phyloP scores from a whole-genome alignment of 495 filamentous ascomycete genomes.

The Chaetomium tenue region DNA sequence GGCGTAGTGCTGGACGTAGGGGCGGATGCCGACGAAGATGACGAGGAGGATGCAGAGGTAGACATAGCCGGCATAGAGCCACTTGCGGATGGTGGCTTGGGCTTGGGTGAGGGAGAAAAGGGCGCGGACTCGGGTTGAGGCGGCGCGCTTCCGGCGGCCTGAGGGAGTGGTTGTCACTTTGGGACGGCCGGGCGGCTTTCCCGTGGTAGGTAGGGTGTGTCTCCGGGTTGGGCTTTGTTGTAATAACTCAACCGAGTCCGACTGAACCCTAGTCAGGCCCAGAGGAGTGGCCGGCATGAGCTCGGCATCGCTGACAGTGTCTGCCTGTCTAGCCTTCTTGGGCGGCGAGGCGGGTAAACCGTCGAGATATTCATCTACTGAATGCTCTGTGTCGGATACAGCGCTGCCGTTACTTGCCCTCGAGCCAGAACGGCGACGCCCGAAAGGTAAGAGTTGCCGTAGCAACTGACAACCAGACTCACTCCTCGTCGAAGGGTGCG shows the following conservation, averaged over 20 bases:
- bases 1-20: slow-evolving; percentile 63
- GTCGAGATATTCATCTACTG: slow-evolving; percentile 27
- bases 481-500: slow-evolving; percentile 29
- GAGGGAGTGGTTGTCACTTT: slow-evolving; percentile 58
- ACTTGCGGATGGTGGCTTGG: slow-evolving; percentile 74
- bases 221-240: slow-evolving; percentile 41
- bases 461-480: slow-evolving; percentile 29
- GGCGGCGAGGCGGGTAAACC: not conserved
- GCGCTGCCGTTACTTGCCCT: slow-evolving; percentile 12
- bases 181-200: slow-evolving; percentile 29
- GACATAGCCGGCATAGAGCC: slow-evolving; percentile 76
- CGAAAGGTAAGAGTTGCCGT: slow-evolving; percentile 31
- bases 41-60: slow-evolving; percentile 63
- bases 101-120: slow-evolving; percentile 76
- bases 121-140: slow-evolving; percentile 63
- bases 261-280: slow-evolving; percentile 20
- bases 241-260: slow-evolving; percentile 21
- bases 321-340: slow-evolving; percentile 2
- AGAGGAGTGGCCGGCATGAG: not conserved
- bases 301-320: slow-evolving; percentile 23
- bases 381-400: slow-evolving; percentile 26
- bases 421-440: slow-evolving; percentile 34
- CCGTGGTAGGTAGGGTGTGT: slow-evolving; percentile 52
- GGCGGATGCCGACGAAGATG: slow-evolving; percentile 68
- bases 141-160: slow-evolving; percentile 64